Percentiles rank a stretch among this genome's conserved stretches.
phyloP scores from a whole-genome alignment of 1,139 yeast species.

The Geotrichum aggregatum region DNA sequence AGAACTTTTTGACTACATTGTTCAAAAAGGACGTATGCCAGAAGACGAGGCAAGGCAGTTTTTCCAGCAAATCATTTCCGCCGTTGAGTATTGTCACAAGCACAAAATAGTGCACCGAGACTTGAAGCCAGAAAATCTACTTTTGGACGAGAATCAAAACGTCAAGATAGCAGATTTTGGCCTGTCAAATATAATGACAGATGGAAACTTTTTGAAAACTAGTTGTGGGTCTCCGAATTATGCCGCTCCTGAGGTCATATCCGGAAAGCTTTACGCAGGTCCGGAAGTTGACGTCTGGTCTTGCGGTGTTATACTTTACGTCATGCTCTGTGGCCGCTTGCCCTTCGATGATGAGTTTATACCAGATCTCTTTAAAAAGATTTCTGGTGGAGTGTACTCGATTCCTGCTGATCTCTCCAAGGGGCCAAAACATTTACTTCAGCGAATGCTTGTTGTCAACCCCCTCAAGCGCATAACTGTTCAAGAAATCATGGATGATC shows the following conservation, averaged over 20 bases:
- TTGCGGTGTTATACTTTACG: conserved; percentile 92
- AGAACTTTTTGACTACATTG: conserved; percentile 92
- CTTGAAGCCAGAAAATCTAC: conserved; percentile 87
- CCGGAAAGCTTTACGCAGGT: conserved; percentile 95
- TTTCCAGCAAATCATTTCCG: conserved; percentile 95
- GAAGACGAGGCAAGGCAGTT: conserved; percentile 92
- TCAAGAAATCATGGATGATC: conserved; percentile 90
- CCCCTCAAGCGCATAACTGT: conserved; percentile 94
- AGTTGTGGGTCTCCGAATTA: conserved; percentile 97
- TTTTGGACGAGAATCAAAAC: conserved; percentile 83
- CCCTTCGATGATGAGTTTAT: conserved; percentile 98
- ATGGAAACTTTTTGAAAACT: conserved; percentile 92
- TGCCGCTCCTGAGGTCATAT: conserved; percentile 97
- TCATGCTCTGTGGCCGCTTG: conserved; percentile 92
- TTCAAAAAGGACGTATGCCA: conserved; percentile 90
- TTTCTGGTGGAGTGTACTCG: conserved; percentile 90
- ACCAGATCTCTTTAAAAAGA: conserved; percentile 92
- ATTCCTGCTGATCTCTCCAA: conserved; percentile 82
- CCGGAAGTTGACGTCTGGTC: conserved; percentile 99
- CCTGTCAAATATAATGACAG: conserved; percentile 95
- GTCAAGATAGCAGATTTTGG: conserved; percentile 98
- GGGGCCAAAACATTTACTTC: conserved; percentile 82
- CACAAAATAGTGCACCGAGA: conserved; percentile 97
- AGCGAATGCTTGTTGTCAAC: conserved; percentile 92
- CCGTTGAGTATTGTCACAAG: conserved; percentile 95